Conservation (phyloP, 306 rosid species). For the Hylodesmum podocarpum region DNA sequence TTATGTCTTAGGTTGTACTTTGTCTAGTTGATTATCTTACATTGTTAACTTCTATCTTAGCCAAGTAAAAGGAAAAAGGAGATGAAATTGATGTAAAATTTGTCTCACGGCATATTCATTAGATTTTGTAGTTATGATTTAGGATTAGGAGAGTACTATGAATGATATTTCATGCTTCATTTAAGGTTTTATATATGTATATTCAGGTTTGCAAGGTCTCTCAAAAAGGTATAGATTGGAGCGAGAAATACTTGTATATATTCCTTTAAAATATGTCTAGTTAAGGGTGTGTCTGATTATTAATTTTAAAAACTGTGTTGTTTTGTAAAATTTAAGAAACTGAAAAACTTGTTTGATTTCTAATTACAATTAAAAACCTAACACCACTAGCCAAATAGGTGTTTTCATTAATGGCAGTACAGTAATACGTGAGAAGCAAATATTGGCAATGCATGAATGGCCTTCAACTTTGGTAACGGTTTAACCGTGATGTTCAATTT, state of each 20-base stretch:
- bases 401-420: too few relatives aligned
- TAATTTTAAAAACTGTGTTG: too few relatives aligned
- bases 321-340: too few relatives aligned
- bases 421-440: too few relatives aligned
- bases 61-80: constrained; percentile 13
- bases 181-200: not conserved
- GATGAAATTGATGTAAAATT: constrained; percentile 25
- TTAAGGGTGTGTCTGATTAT: too few relatives aligned
- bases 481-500: too few relatives aligned
- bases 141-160: not conserved
- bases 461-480: too few relatives aligned
- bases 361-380: too few relatives aligned
- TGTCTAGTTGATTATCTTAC: constrained; percentile 1
- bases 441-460: too few relatives aligned
- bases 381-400: too few relatives aligned
- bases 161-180: not conserved
- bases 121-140: not conserved
- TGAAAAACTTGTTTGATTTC: too few relatives aligned
- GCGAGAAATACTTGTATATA: not conserved
- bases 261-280: not conserved
- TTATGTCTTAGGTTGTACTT: constrained; percentile 17
- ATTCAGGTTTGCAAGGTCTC: not conserved
- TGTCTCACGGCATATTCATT: not conserved
- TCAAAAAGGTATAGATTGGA: not conserved
- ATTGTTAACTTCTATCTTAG: constrained; percentile 8